phyloP scores from a whole-genome alignment of 331 rosid species.

The Arachis monticola region DNA sequence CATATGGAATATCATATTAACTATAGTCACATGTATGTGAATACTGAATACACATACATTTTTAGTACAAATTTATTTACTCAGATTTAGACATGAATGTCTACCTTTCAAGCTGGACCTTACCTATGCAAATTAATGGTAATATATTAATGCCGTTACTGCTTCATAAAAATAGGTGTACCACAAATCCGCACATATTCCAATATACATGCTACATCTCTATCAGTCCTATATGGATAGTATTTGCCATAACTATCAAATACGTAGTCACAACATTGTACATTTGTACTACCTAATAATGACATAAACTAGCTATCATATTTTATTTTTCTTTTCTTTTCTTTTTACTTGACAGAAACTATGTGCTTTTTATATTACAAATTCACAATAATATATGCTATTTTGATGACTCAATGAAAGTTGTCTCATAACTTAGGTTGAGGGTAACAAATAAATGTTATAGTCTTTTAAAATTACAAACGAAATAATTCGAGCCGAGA shows the following conservation, averaged over 20 bases:
- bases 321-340: too few species aligned
- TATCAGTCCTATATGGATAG: constrained; percentile 1
- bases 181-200: neutral
- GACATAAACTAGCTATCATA: neutral
- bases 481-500: too few species aligned
- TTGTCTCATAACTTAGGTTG: too few species aligned
- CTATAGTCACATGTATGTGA: neutral
- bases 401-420: too few species aligned
- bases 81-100: constrained; percentile 10
- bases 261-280: neutral
- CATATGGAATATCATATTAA: constrained; percentile 7
- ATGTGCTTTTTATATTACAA: too few species aligned
- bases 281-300: constrained; percentile 2
- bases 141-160: neutral
- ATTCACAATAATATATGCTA: too few species aligned
- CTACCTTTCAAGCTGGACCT: constrained; percentile 30
- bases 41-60: too few species aligned
- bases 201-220: constrained; percentile 25
- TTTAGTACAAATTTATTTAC: neutral
- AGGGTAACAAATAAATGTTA: too few species aligned
- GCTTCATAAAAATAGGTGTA: constrained; percentile 4
- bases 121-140: constrained; percentile 14
- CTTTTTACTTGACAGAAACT: too few species aligned
- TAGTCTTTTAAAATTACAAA: too few species aligned
- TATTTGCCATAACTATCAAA: constrained; percentile 13